These are phyloP conservation scores for Boletus insuetus DNA, from an alignment of 768 basidiomycete genomes.

Conservation along the genomic window DNA sequence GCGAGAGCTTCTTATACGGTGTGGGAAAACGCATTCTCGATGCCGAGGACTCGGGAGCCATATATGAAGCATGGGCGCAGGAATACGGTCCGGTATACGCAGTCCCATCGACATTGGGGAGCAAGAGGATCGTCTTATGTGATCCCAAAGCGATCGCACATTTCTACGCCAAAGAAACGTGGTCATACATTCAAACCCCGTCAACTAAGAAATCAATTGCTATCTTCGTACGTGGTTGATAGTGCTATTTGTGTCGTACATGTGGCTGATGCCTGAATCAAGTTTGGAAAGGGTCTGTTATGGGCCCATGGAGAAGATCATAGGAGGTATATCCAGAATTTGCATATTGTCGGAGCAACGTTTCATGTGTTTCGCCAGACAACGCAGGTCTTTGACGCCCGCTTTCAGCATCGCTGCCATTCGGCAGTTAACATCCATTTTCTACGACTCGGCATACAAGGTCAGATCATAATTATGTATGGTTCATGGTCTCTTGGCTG, in stretches of 20 bases:
- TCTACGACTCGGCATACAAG: slow-evolving; percentile 36
- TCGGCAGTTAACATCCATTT: slow-evolving; percentile 35
- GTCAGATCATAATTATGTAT: not conserved
- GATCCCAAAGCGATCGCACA: slow-evolving; percentile 40
- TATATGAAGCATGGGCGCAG: slow-evolving; percentile 23
- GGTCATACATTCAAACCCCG: slow-evolving; percentile 42
- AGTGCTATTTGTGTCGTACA: not conserved
- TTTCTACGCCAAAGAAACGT: slow-evolving; percentile 10
- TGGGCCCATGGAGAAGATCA: slow-evolving; percentile 43
- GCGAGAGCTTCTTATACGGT: slow-evolving; percentile 17
- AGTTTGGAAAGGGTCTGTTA: slow-evolving; percentile 30
- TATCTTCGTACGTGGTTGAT: not conserved
- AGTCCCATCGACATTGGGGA: slow-evolving; percentile 15
- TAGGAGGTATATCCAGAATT: slow-evolving; percentile 30
- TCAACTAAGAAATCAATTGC: slow-evolving; percentile 34
- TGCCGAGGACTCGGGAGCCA: not conserved
- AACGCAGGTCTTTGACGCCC: slow-evolving; percentile 37
- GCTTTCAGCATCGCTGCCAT: slow-evolving; percentile 40
- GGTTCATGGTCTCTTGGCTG: not conserved
- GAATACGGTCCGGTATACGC: slow-evolving; percentile 19
- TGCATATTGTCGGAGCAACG: not conserved
- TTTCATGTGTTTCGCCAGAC: slow-evolving; percentile 16
- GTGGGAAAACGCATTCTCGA: slow-evolving; percentile 3
- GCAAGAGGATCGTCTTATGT: slow-evolving; percentile 18
- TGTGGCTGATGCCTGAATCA: not conserved